Base-by-base conservation (phyloP, 768 basidiomycete species). In the Kwoniella botswanensis region DNA sequence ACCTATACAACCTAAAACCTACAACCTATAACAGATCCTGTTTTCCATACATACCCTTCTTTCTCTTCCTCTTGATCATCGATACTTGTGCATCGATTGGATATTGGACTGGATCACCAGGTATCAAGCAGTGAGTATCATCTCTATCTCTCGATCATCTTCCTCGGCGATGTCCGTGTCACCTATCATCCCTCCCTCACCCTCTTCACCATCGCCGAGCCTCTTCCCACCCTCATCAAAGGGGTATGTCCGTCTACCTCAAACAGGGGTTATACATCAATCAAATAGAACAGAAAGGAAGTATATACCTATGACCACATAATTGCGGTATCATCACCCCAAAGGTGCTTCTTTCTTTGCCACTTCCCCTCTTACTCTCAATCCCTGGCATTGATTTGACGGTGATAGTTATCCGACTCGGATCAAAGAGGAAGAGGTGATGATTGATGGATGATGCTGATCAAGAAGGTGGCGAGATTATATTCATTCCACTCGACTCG, bases 121-220 rank as follows among this genome's bases (percentile, higher is more conserved):
- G 13, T 50, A 50, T 15, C 12, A 13, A 50, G 46, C 18, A 13
- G 46, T 50, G 46, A 50, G 46, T 50, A 50, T 50, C 46, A 13
- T 50, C 46, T 15, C 46, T 15, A 18, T n/a, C 59, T 61, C 35
- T 43, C 59, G 35, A 61, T 61, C 41, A 61, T 61, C 59, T n/a
- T 44, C 55, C 55, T 63, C 55, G 68, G 62, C 56, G 41, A 64
- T 56, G 63, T 67, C 65, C 65, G 65, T 67, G 46, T 29, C 63
- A 35, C 52, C 50, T 63, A 6, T n/a, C 17, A 50, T 26, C 29
- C 52, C 17, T 22, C 21, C 55, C 15, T 3, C 2, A 29, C 46
- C 46, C 35, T 52, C 43, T 29, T 64, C 63, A 56, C 35, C 65
- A 60, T 67, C 65, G 65, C 65, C 65, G 57, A 67, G 57, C n/a